Conservation (phyloP, 352 stramenopile genomes). For the Blastocystis sp. region DNA sequence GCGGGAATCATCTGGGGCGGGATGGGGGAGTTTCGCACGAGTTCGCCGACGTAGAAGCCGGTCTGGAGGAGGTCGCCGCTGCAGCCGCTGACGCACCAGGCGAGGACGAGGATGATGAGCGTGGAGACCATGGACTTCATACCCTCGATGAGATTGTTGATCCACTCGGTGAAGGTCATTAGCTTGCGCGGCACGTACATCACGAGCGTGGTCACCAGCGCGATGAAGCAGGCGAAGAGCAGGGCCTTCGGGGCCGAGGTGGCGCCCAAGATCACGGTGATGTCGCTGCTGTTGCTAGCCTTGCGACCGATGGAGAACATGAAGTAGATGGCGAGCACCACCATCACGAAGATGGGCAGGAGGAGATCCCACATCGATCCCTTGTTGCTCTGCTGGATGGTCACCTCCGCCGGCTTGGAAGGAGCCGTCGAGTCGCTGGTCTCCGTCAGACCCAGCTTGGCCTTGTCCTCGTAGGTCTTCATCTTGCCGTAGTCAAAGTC, state of each 20-base stretch:
- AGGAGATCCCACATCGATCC: constrained; percentile 77
- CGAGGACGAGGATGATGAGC: constrained; percentile 63
- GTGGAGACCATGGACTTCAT: constrained; percentile 70
- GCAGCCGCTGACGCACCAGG: constrained; percentile 47
- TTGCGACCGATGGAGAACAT: constrained; percentile 61
- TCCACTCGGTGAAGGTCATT: constrained; percentile 64
- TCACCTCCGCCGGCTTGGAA: constrained; percentile 6
- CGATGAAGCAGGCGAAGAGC: constrained; percentile 41
- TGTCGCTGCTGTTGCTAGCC: neutral
- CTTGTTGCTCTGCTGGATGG: constrained; percentile 36
- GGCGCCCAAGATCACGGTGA: constrained; percentile 22
- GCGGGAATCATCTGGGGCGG: constrained; percentile 80
- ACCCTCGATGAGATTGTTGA: constrained; percentile 63
- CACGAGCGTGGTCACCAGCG: constrained; percentile 46
- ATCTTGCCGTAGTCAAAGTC: constrained; percentile 69
- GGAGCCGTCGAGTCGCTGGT: constrained; percentile 19
- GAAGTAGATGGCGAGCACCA: constrained; percentile 61
- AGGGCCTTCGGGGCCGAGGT: constrained; percentile 44
- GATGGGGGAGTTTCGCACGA: constrained; percentile 77
- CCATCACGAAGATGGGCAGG: constrained; percentile 66
- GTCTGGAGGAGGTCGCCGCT: constrained; percentile 56
- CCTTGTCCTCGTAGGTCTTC: constrained; percentile 69
- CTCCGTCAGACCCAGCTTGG: constrained; percentile 42
- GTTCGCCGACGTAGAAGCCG: constrained; percentile 43
- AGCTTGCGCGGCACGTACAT: constrained; percentile 67